These are phyloP conservation scores for Gonapodya prolifera DNA, from an alignment of 192 early-diverging fungal species.

Conservation along the genomic window DNA sequence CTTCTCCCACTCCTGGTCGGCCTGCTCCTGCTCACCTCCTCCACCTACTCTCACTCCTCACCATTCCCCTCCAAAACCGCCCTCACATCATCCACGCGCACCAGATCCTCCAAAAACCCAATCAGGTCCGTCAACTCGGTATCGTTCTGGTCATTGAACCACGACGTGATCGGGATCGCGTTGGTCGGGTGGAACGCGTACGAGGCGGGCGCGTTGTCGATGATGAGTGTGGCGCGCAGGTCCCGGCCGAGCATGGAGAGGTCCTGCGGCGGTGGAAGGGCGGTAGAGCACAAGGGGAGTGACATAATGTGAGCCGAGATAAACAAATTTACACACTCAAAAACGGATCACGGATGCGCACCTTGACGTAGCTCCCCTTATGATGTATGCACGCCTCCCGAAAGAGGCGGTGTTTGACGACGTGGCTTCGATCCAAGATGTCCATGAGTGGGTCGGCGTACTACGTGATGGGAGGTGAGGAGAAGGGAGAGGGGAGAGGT, in stretches of 20 bases:
- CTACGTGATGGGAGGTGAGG: slow-evolving; percentile 25
- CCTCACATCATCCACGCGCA: slow-evolving; percentile 78
- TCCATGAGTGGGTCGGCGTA: slow-evolving; percentile 98
- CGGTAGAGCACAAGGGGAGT: no score
- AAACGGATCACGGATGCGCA: slow-evolving; percentile 74
- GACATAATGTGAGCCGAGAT: no score
- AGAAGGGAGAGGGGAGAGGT: background rate
- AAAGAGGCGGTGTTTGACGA: slow-evolving; percentile 87
- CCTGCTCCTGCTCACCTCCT: no score
- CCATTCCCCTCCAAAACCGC: no score
- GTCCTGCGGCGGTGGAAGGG: no score
- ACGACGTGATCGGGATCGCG: slow-evolving; percentile 87
- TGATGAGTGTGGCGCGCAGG: no score
- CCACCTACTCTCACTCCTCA: no score
- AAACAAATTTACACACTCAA: slow-evolving; percentile 65
- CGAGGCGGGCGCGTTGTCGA: no score
- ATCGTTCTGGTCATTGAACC: slow-evolving; percentile 96
- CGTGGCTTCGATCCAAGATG: slow-evolving; percentile 68
- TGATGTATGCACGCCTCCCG: slow-evolving; percentile 89
- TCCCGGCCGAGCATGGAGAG: slow-evolving; percentile 93
- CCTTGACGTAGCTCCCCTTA: slow-evolving; percentile 95
- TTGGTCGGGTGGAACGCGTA: slow-evolving; percentile 95
- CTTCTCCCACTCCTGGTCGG: no score
- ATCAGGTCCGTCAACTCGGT: slow-evolving; percentile 89
- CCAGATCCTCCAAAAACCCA: slow-evolving; percentile 86